These are phyloP conservation scores for Microcos paniculata DNA, from an alignment of 345 rosid genomes.

Conservation along the genomic window DNA sequence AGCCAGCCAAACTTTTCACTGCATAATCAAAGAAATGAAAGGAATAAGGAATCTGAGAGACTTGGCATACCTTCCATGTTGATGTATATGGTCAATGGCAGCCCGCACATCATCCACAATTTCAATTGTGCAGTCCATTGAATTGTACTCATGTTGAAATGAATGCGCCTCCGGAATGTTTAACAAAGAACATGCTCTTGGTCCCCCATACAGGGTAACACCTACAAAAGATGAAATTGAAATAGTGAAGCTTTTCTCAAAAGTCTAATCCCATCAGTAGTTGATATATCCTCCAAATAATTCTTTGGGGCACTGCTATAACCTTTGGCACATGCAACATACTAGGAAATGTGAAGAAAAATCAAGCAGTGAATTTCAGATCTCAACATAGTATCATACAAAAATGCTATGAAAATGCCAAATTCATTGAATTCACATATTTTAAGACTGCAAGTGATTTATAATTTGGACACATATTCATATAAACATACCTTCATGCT, in stretches of 20 bases:
- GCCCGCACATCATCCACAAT: constrained; percentile 60
- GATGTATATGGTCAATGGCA: constrained; percentile 66
- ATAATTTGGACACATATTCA: not conserved
- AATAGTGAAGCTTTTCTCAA: not conserved
- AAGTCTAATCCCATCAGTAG: not conserved
- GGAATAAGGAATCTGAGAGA: constrained; percentile 1
- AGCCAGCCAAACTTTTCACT: not conserved
- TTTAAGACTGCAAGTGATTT: not conserved
- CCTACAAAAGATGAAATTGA: constrained; percentile 34
- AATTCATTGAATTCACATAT: not conserved
- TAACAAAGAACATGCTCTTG: constrained; percentile 45
- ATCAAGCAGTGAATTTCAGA: no score
- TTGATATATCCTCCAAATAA: no score
- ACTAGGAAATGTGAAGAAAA: no score
- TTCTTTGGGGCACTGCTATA: no score
- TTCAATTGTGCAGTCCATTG: constrained; percentile 65
- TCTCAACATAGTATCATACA: no score
- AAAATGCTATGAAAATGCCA: no score
- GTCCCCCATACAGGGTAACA: constrained; percentile 59
- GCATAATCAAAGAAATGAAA: not conserved
- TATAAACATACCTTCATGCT: constrained; percentile 26
- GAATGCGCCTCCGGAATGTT: constrained; percentile 40
- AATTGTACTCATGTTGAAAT: constrained; percentile 63
- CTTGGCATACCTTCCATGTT: constrained; percentile 60
- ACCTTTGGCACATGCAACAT: no score